Base-by-base conservation (phyloP, 306 rosid genomes). In the Styphnolobium japonicum region DNA sequence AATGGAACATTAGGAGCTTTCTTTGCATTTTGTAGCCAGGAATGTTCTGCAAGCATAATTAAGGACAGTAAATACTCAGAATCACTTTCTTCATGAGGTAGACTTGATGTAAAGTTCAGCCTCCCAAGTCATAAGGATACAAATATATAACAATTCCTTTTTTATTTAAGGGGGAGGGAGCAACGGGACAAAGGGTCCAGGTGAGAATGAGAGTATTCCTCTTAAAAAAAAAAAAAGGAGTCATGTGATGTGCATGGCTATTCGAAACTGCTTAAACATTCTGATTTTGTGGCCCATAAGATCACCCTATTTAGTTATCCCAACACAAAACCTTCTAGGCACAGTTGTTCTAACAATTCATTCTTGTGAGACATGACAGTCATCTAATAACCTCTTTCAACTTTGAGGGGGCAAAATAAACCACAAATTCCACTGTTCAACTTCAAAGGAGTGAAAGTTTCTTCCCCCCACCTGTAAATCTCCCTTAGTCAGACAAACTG, bases 21-120 rank as follows among this genome's bases (percentile, higher is more conserved):
- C 86, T 94, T 92, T 11, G 97, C 94, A 77, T 94, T 92, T 55
- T 90, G 98, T 48, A 94, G 81, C 98, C 98, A 94, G 33, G 98
- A 82, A 86, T 94, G 98, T 66, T 87, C 98, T 94, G 92, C 21
- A 78, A 78, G 73, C 56, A 75, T 52, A 73, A 40, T 60, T 61
- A 67, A 58, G 60, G 75, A 62, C 49, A 15, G 48, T 52, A 70
- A 71, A 72, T 16, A 75, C 19, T 73, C 81, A 69, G 27, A 61
- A 56, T 45, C 80, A 49, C 36, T 78, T 68, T 82, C 62, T 61
- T 37, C 56, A 75, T 67, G 33, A 74, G 39, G 3, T 45, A 63
- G 61, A 71, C 31, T 11, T 62, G 27, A 37, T 57, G 66, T 46
- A 61, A 63, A 43, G 75, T 67, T 80, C 66, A 64, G 73, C 45